These are phyloP conservation scores for Aureobasidium melanogenum DNA, from an alignment of 2,329 filamentous ascomycete genomes.

Conservation along the genomic window DNA sequence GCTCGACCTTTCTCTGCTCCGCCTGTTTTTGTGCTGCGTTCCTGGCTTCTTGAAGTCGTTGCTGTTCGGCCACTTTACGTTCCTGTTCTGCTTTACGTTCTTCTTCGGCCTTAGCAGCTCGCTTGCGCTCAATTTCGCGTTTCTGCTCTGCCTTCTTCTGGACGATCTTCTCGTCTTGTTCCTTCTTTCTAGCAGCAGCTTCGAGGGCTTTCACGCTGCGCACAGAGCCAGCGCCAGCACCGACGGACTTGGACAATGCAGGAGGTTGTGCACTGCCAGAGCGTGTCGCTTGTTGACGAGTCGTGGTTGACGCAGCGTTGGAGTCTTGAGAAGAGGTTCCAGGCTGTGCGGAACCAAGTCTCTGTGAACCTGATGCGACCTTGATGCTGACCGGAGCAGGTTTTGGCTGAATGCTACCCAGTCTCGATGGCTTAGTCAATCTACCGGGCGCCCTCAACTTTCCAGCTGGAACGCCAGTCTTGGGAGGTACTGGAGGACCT, in stretches of 20 bases:
- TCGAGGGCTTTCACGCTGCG: constrained; percentile 49
- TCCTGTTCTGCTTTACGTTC: constrained; percentile 30
- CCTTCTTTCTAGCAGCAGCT: constrained; percentile 70
- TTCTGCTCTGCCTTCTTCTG: constrained; percentile 75
- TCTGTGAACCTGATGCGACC: constrained; percentile 43
- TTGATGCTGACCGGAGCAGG: constrained; percentile 63
- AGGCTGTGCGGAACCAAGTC: constrained; percentile 18
- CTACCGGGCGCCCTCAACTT: constrained; percentile 28
- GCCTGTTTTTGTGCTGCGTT: constrained; percentile 29
- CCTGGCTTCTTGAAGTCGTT: constrained; percentile 28
- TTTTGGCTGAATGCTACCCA: constrained; percentile 48
- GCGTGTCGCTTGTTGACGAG: constrained; percentile 9
- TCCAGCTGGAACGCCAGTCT: constrained; percentile 33
- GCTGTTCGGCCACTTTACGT: constrained; percentile 30
- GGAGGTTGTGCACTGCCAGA: constrained; percentile 13
- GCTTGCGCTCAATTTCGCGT: constrained; percentile 69
- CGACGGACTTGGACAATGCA: not conserved
- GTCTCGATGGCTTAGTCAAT: constrained; percentile 31
- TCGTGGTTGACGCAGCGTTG: constrained; percentile 3
- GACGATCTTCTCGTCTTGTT: constrained; percentile 72
- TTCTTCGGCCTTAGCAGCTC: constrained; percentile 60
- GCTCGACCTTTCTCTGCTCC: constrained; percentile 22
- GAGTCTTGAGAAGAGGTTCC: constrained; percentile 20
- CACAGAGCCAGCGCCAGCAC: constrained; percentile 15
- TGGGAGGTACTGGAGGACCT: constrained; percentile 53